These are phyloP conservation scores for Termitomyces sp. DNA, from an alignment of 768 basidiomycete genomes.

Conservation along the genomic window DNA sequence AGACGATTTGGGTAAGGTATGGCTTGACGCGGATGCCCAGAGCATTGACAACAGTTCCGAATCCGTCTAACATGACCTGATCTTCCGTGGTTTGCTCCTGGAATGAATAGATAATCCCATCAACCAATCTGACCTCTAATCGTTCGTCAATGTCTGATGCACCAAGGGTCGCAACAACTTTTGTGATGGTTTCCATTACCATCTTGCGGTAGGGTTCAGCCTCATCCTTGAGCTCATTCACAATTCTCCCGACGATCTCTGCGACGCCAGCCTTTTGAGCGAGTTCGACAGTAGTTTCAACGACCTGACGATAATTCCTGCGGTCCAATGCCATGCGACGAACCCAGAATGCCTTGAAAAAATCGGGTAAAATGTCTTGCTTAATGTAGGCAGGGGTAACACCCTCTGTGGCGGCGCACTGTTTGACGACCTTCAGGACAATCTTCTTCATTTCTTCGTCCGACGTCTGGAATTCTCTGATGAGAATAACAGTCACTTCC, in stretches of 20 bases:
- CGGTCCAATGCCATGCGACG: conserved; percentile 96
- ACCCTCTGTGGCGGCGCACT: conserved; percentile 97
- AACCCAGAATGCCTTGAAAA: conserved; percentile 99
- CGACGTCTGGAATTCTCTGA: conserved; percentile 97
- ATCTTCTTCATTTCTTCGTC: conserved; percentile 99
- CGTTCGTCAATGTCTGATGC: conserved; percentile 98
- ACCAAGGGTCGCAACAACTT: conserved; percentile 88
- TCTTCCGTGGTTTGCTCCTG: conserved; percentile 99
- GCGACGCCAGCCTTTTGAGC: conserved; percentile 96
- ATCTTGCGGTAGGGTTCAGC: conserved; percentile 95
- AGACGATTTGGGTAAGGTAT: conserved; percentile 97
- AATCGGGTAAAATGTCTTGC: conserved; percentile 96
- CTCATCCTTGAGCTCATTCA: conserved; percentile 89
- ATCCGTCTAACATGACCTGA: conserved; percentile 98
- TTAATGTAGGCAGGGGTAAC: conserved; percentile 95
- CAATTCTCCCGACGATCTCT: conserved; percentile 87
- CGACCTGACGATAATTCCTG: conserved; percentile 94
- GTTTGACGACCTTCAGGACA: conserved; percentile 97
- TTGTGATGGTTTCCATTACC: conserved; percentile 99
- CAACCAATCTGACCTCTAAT: conserved; percentile 88
- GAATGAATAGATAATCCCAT: conserved; percentile 99
- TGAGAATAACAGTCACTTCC: conserved; percentile 94
- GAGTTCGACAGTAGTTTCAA: conserved; percentile 97
- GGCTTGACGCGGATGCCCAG: conserved; percentile 96
- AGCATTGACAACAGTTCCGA: conserved; percentile 96